Conservation (phyloP, 352 stramenopile species). For the Phytophthora fragariaefolia region DNA sequence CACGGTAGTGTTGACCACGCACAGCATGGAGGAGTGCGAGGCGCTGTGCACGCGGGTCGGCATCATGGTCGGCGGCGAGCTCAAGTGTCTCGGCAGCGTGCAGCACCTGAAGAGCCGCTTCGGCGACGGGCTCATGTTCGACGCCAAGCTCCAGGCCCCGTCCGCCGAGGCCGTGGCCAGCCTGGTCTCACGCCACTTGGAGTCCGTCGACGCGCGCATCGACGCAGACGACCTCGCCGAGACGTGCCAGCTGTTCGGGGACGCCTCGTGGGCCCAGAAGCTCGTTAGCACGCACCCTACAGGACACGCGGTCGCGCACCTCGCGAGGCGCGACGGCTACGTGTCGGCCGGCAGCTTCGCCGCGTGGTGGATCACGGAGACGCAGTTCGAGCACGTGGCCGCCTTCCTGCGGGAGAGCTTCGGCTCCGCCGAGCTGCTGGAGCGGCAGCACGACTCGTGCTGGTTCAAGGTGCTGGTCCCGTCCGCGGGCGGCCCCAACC, state of each 20-base stretch:
- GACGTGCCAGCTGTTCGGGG: conserved; percentile 51
- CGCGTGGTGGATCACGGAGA: conserved; percentile 71
- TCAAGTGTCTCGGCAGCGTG: conserved; percentile 86
- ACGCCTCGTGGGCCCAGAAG: conserved; percentile 45
- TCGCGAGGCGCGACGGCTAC: conserved; percentile 59
- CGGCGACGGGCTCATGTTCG: conserved; percentile 51
- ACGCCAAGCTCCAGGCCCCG: conserved; percentile 69
- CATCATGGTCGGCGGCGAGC: conserved; percentile 41
- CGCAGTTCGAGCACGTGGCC: conserved; percentile 50
- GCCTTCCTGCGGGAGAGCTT: conserved; percentile 54
- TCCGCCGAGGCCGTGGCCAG: conserved; percentile 20
- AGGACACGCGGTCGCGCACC: conserved; percentile 61
- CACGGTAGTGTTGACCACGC: conserved; percentile 93
- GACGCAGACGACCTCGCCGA: conserved; percentile 35
- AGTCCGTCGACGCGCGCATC: conserved; percentile 21
- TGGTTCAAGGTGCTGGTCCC: conserved; percentile 64
- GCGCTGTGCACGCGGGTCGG: conserved; percentile 77
- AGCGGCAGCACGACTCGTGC: conserved; percentile 75
- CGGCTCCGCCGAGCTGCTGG: conserved; percentile 45
- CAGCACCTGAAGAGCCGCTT: conserved; percentile 97
- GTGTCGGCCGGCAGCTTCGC: conserved; percentile 40
- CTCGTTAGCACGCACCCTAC: conserved; percentile 58
- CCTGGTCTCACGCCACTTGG: conserved; percentile 28
- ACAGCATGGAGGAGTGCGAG: conserved; percentile 97
- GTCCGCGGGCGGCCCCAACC: background rate